phyloP scores from a whole-genome alignment of 805 yeast genomes.

The Metschnikowia koreensis region DNA sequence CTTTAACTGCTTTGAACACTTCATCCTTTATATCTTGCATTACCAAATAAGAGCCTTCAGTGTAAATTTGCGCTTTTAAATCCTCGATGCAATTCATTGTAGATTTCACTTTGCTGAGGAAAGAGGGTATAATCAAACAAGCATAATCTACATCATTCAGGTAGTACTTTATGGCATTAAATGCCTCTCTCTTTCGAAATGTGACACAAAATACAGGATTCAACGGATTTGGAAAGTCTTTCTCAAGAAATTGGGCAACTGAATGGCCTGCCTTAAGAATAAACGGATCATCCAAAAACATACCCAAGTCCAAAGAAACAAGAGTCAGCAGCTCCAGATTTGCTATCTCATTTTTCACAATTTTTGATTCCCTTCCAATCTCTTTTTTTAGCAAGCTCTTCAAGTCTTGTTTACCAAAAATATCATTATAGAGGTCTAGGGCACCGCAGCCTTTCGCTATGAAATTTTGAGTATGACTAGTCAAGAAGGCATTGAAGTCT shows the following conservation, averaged over 20 bases:
- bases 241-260: conserved; percentile 1
- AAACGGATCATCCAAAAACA: conserved; percentile 5
- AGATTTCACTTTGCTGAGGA: conserved; percentile 3
- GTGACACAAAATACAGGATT: neutral
- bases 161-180: conserved; percentile 4
- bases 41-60: neutral
- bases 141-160: conserved; percentile 2
- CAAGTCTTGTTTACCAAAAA: conserved; percentile 10
- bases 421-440: conserved; percentile 6
- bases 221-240: conserved; percentile 7
- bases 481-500: conserved; percentile 13
- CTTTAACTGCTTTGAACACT: neutral
- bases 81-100: conserved; percentile 3
- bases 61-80: conserved; percentile 3
- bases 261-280: conserved; percentile 2
- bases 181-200: conserved; percentile 3
- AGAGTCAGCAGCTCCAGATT: conserved; percentile 6
- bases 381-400: neutral
- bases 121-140: conserved; percentile 1
- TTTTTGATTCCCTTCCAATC: neutral
- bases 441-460: conserved; percentile 10
- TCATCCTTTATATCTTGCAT: conserved; percentile 5
- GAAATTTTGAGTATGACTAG: conserved; percentile 4
- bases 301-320: neutral
- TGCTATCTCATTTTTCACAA: neutral